Percentiles rank a stretch among this genome's conserved stretches.
These are phyloP conservation scores for Beauveria sp. DNA, from an alignment of 2,329 filamentous ascomycete species.

Conservation along the genomic window DNA sequence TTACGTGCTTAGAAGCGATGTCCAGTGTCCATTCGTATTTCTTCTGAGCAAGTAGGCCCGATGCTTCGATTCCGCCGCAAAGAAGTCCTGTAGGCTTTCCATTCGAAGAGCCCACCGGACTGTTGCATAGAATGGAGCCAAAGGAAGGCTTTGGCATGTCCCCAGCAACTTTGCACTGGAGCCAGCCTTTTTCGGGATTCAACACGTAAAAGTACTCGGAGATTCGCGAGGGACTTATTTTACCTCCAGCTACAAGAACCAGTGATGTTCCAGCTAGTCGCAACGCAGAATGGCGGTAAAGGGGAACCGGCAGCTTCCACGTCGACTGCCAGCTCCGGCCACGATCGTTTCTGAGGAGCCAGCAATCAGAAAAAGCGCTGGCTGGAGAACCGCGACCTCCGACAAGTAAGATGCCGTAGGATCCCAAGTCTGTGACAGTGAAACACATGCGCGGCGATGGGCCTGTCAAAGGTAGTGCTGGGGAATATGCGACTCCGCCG, in stretches of 20 bases:
- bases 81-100: slow-evolving; percentile 51
- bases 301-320: slow-evolving; percentile 57
- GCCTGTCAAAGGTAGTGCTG: slow-evolving; percentile 22
- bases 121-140: slow-evolving; percentile 32
- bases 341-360: slow-evolving; percentile 54
- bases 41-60: slow-evolving; percentile 55
- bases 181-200: slow-evolving; percentile 39
- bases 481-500: slow-evolving; percentile 16
- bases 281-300: slow-evolving; percentile 68
- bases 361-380: slow-evolving; percentile 63
- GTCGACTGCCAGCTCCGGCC: slow-evolving; percentile 52
- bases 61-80: slow-evolving; percentile 60
- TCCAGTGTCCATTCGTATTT: slow-evolving; percentile 58
- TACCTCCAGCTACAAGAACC: slow-evolving; percentile 57
- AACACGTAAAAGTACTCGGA: slow-evolving; percentile 49
- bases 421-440: slow-evolving; percentile 59
- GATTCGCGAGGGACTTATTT: slow-evolving; percentile 38
- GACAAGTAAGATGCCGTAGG: slow-evolving; percentile 53
- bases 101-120: slow-evolving; percentile 17
- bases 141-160: slow-evolving; percentile 31
- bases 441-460: slow-evolving; percentile 59
- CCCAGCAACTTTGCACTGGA: slow-evolving; percentile 31
- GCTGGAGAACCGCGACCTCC: slow-evolving; percentile 76
- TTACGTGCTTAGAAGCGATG: slow-evolving; percentile 29
- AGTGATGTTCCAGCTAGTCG: slow-evolving; percentile 39